Conservation (phyloP, 192 early-diverging fungal species). For the Backusella psychrophila region DNA sequence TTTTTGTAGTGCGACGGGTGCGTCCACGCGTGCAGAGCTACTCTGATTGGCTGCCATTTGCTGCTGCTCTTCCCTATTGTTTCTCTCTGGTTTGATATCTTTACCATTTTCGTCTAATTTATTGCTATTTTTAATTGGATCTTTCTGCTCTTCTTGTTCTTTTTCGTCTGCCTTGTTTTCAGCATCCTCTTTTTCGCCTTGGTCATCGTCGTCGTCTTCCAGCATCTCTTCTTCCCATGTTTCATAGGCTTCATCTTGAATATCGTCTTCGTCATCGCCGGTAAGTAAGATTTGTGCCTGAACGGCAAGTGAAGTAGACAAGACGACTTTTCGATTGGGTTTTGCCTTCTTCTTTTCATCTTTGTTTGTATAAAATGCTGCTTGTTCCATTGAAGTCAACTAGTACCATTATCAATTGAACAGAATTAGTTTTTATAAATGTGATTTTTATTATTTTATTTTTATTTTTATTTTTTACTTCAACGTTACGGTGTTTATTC, state of each 20-base stretch:
- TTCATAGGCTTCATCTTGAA: constrained; percentile 42
- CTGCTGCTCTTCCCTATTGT: constrained; percentile 2
- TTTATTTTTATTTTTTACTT: constrained; percentile 23
- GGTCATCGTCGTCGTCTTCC: constrained; percentile 9
- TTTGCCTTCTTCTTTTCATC: constrained; percentile 9
- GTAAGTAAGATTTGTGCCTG: constrained; percentile 17
- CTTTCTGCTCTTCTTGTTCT: constrained; percentile 34
- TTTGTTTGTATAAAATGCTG: constrained; percentile 12
- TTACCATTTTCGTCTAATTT: background rate
- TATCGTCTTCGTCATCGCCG: constrained; percentile 29
- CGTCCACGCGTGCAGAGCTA: background rate
- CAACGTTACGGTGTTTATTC: constrained; percentile 71
- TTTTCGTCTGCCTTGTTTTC: constrained; percentile 37
- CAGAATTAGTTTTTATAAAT: background rate
- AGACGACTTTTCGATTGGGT: constrained; percentile 18
- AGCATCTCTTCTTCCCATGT: constrained; percentile 42
- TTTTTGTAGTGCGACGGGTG: background rate
- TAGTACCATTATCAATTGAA: background rate
- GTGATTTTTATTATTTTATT: background rate
- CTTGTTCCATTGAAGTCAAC: constrained; percentile 63
- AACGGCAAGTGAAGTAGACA: constrained; percentile 16
- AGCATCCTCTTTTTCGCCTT: constrained; percentile 39
- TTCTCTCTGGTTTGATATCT: background rate
- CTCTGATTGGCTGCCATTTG: background rate
- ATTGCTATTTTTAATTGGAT: background rate